Evolutionary conservation across 2,329 filamentous ascomycete genomes (phyloP).

Genomic region (Keithomyces neogunnii): DNA sequence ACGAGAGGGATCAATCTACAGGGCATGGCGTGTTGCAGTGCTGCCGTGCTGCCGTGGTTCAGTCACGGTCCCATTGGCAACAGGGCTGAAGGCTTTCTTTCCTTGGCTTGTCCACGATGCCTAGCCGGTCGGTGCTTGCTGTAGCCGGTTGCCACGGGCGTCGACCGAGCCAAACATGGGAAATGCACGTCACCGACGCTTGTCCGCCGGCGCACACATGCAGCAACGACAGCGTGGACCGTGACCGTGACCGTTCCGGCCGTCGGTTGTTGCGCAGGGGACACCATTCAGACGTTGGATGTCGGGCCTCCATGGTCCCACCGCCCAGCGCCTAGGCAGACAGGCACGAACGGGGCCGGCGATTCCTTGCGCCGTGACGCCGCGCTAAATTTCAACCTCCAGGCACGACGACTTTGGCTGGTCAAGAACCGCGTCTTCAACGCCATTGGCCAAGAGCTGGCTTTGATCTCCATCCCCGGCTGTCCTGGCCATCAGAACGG

Average conservation of each 20-base stretch:
- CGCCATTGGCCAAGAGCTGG: neutral
- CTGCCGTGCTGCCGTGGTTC: too few species aligned
- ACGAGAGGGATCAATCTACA: too few species aligned
- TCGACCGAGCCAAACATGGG: too few species aligned
- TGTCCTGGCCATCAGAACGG: neutral
- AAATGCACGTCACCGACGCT: too few species aligned
- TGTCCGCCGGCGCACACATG: too few species aligned
- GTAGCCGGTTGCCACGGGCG: neutral
- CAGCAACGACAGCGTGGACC: too few species aligned
- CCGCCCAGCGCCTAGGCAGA: neutral
- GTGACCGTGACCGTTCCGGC: too few species aligned
- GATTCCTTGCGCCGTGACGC: constrained; percentile 6
- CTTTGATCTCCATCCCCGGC: neutral
- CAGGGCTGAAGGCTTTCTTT: too few species aligned
- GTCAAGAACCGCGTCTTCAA: neutral
- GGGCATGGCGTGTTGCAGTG: too few species aligned
- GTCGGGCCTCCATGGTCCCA: neutral
- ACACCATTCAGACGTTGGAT: neutral
- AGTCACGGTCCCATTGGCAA: too few species aligned
- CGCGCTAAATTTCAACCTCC: neutral
- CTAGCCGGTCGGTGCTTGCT: neutral
- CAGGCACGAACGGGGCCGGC: constrained; percentile 5
- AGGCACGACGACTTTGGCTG: neutral
- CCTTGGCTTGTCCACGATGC: too few species aligned
- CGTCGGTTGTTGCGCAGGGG: too few species aligned